phyloP scores from a whole-genome alignment of 352 stramenopile species.

The Pythium folliculosum region DNA sequence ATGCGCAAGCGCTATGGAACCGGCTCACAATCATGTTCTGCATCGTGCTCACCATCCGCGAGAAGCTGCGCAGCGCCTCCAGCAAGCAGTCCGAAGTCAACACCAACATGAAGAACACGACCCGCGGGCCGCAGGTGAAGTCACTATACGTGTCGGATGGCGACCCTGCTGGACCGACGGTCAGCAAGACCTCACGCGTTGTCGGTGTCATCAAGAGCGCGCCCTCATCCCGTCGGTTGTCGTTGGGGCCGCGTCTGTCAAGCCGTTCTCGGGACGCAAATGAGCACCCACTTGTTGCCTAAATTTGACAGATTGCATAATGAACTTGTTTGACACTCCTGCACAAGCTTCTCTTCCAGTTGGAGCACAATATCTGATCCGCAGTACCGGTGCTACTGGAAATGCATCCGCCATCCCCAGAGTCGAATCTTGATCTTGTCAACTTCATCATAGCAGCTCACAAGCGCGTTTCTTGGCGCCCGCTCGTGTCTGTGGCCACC shows the following conservation, averaged over 20 bases:
- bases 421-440: no score
- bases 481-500: no score
- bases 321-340: no score
- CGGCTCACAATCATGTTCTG: conserved; percentile 24
- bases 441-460: no score
- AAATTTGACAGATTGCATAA: no score
- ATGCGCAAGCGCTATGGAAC: conserved; percentile 22
- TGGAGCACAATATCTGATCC: no score
- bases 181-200: not conserved
- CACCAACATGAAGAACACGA: conserved; percentile 18
- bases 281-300: not conserved
- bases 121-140: conserved; percentile 15
- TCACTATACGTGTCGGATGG: conserved; percentile 15
- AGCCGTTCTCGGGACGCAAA: not conserved
- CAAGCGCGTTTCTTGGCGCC: no score
- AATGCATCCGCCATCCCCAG: no score
- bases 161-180: not conserved
- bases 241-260: conserved; percentile 2
- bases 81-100: conserved; percentile 15
- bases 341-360: no score
- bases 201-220: not conserved
- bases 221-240: conserved; percentile 7
- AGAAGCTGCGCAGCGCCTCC: conserved; percentile 9
- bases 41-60: conserved; percentile 12
- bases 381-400: no score